Base-by-base conservation (phyloP, 2,329 filamentous ascomycete genomes). In the Hypoxylon sp. region DNA sequence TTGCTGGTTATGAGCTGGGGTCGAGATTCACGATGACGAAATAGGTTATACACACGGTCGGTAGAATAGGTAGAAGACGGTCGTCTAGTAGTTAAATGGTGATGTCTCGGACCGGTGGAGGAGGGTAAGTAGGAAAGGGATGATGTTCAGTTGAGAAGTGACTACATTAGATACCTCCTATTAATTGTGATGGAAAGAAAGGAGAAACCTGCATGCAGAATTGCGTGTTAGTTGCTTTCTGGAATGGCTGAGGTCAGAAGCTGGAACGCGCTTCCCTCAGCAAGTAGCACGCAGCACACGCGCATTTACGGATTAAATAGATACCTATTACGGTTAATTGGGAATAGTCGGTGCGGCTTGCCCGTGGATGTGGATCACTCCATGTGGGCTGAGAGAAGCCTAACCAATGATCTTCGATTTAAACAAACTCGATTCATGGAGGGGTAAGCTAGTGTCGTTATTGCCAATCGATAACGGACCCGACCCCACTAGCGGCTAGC, bases 11-110 rank as follows among this genome's bases (percentile, higher is more conserved):
- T 26, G 19, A 35, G 25, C 47, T 29, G 42, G 30, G 13, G 20
- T 5, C 19, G 16, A 36, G 16, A 21, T 16, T 35, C 3, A 26
- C 9, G 20, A 50, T 20, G 29, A 43, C 15, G 13, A 12, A 35
- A 46, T 63, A 64, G 65, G 55, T 73, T 72, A 69, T 63, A 63
- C 65, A 63, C 43, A 51, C n/a, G n/a, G n/a, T n/a, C n/a, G n/a
- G n/a, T n/a, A n/a, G n/a, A n/a, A n/a, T n/a, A n/a, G n/a, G n/a
- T n/a, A n/a, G n/a, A n/a, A n/a, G n/a, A n/a, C n/a, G n/a, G n/a
- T n/a, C n/a, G n/a, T n/a, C n/a, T n/a, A n/a, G n/a, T n/a, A n/a
- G 16, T 21, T 7, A 32, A 21, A 13, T 11, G 11, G 23, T 11
- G 7, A 3, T 25, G n/a, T 29, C 20, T 21, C 8, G 13, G 21